phyloP scores from a whole-genome alignment of 1,284 basidiomycete genomes.

The Neonothopanus nambi region DNA sequence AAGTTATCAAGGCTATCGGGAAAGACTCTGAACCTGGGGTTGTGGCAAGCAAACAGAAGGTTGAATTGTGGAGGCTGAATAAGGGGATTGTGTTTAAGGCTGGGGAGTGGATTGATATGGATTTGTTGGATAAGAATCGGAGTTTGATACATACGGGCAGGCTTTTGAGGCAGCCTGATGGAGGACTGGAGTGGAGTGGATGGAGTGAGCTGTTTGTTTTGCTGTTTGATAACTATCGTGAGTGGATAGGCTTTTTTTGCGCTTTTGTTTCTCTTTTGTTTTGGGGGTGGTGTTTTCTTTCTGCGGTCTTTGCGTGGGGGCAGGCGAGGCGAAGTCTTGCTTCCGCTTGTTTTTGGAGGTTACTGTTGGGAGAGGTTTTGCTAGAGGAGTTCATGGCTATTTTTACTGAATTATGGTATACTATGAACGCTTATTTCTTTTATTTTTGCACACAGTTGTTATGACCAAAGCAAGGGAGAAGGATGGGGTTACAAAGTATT shows the following conservation, averaged over 20 bases:
- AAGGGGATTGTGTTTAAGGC: slow-evolving; percentile 77
- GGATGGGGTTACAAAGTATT: slow-evolving; percentile 72
- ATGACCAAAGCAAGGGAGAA: slow-evolving; percentile 83
- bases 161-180: slow-evolving; percentile 82
- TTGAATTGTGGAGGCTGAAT: slow-evolving; percentile 85
- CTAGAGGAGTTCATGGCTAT: too few relatives aligned
- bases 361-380: too few relatives aligned
- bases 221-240: slow-evolving; percentile 92
- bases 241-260: slow-evolving; percentile 27
- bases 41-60: slow-evolving; percentile 80
- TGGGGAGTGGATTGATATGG: slow-evolving; percentile 83
- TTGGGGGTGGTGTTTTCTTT: slow-evolving; percentile 13
- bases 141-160: slow-evolving; percentile 83
- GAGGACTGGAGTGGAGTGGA: slow-evolving; percentile 75
- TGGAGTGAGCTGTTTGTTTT: slow-evolving; percentile 88
- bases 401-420: too few relatives aligned
- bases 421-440: too few relatives aligned
- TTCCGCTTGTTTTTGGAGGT: too few relatives aligned
- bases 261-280: too few relatives aligned
- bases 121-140: slow-evolving; percentile 80
- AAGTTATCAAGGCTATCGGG: slow-evolving; percentile 81
- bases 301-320: too few relatives aligned
- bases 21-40: slow-evolving; percentile 85
- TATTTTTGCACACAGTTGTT: slow-evolving; percentile 57
- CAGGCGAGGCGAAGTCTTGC: too few relatives aligned